Base-by-base conservation (phyloP, 331 rosid genomes). In the Cydonia oblonga region DNA sequence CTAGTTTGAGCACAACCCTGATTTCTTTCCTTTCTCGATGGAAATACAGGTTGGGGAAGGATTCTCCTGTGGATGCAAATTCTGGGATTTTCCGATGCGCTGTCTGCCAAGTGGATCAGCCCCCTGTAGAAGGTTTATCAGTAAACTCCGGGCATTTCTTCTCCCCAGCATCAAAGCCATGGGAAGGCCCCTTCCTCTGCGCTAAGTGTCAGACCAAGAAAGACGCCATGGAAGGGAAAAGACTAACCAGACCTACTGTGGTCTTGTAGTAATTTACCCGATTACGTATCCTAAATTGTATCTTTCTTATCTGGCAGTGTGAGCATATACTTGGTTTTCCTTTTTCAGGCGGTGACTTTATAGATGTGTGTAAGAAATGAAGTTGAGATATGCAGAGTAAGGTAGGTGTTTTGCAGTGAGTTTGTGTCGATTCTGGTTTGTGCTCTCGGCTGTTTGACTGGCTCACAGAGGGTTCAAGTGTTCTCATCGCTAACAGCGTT, bases 111-210 rank as follows among this genome's bases (percentile, higher is more conserved):
- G 96, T 79, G 72, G 96, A 89, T 83, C 96, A 95, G 79, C 85
- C 98, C 71, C 88, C 90, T 2, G 84, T 84, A 2, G 97, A 91
- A 77, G 84, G 90, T 66, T 73, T 89, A 79, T 82, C 93, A 4
- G 91, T 89, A 74, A 90, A 90, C 54, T 87, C 96, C 6, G 97
- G 88, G 32, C 89, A 96, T 73, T 95, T 91, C 72, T 91, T 88
- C 78, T 84, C 96, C 16, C 88, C 90, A 8, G 81, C 96, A 24
- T 88, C 99, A n/a, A 91, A 88, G 59, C 96, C 96, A 23, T 91
- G 99, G 93, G 99, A 95, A 86, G 99, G 99, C 14, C 97, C 96
- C 30, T 91, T 95, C 81, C 96, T 95, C 82, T 95, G 99, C 67
- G 42, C 89, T 19, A 86, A 71, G 68, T 95, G 99, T 81, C 84